These are phyloP conservation scores for Cyclotella sp. DNA, from an alignment of 108 stramenopile species.

Conservation along the genomic window DNA sequence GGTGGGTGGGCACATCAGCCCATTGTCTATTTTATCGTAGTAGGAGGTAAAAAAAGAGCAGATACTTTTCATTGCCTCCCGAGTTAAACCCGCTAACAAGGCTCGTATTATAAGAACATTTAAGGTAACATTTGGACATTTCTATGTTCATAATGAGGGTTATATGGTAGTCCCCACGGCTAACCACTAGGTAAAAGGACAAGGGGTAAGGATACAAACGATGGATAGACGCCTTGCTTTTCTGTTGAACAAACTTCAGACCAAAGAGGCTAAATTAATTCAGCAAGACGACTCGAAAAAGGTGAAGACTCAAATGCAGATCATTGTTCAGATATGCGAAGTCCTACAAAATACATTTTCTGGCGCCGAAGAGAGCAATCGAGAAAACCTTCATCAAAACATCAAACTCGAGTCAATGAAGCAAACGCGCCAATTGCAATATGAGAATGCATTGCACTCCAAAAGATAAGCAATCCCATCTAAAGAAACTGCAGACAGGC, in stretches of 20 bases:
- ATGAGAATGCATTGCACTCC: slow-evolving; percentile 34
- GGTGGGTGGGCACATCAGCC: too few relatives aligned
- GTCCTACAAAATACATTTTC: slow-evolving; percentile 67
- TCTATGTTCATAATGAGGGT: too few relatives aligned
- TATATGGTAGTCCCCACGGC: too few relatives aligned
- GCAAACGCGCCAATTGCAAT: slow-evolving; percentile 38
- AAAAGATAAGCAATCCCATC: slow-evolving; percentile 42
- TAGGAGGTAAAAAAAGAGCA: too few relatives aligned
- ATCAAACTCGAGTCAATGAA: slow-evolving; percentile 55
- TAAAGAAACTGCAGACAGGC: slow-evolving; percentile 30
- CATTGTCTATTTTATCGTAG: too few relatives aligned
- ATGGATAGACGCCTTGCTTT: slow-evolving; percentile 75
- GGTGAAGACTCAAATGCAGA: slow-evolving; percentile 68
- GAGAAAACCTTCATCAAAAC: slow-evolving; percentile 17
- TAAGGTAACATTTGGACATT: too few relatives aligned
- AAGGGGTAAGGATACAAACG: slow-evolving; percentile 69
- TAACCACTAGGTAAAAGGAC: too few relatives aligned
- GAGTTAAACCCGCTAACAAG: too few relatives aligned
- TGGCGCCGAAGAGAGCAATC: slow-evolving; percentile 57
- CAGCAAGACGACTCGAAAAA: slow-evolving; percentile 77
- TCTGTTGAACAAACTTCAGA: slow-evolving; percentile 81
- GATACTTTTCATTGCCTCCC: too few relatives aligned
- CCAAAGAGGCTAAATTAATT: slow-evolving; percentile 70
- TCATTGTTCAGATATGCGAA: slow-evolving; percentile 54
- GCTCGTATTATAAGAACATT: too few relatives aligned